Evolutionary conservation across 176 grass and related monocot genomes (phyloP).

Genomic region (Aegilops sharonensis): DNA sequence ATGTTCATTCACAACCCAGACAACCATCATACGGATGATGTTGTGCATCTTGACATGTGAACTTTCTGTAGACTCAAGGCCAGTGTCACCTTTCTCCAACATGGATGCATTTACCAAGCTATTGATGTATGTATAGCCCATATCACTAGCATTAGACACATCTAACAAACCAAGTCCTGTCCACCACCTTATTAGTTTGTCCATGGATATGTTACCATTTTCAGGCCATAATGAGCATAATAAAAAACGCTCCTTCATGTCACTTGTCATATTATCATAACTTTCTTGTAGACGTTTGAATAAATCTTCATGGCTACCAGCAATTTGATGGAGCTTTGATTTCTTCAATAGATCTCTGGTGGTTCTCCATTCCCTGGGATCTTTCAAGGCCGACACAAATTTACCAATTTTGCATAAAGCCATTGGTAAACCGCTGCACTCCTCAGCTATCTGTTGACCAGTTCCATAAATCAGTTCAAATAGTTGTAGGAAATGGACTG

Average conservation of each 20-base stretch:
- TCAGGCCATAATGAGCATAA: neutral
- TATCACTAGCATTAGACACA: neutral
- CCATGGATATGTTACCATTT: neutral
- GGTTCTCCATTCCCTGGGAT: neutral
- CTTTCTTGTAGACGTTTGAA: neutral
- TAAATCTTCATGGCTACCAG: neutral
- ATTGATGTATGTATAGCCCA: neutral
- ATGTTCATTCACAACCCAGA: neutral
- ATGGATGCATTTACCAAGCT: neutral
- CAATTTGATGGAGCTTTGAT: neutral
- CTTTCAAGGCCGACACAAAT: neutral
- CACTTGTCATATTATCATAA: neutral
- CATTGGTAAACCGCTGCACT: neutral
- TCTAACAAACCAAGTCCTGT: neutral
- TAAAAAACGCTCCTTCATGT: neutral
- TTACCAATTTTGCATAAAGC: neutral
- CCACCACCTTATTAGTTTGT: neutral
- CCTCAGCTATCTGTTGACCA: neutral
- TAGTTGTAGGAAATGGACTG: too few relatives aligned
- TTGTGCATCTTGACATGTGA: slow-evolving; percentile 4
- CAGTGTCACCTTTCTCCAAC: neutral
- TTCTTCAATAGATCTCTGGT: neutral
- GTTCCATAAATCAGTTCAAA: too few relatives aligned
- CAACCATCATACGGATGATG: neutral
- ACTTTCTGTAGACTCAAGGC: neutral